These are phyloP conservation scores for Trichoderma cornu-damae DNA, from an alignment of 2,329 filamentous ascomycete species.

Conservation along the genomic window DNA sequence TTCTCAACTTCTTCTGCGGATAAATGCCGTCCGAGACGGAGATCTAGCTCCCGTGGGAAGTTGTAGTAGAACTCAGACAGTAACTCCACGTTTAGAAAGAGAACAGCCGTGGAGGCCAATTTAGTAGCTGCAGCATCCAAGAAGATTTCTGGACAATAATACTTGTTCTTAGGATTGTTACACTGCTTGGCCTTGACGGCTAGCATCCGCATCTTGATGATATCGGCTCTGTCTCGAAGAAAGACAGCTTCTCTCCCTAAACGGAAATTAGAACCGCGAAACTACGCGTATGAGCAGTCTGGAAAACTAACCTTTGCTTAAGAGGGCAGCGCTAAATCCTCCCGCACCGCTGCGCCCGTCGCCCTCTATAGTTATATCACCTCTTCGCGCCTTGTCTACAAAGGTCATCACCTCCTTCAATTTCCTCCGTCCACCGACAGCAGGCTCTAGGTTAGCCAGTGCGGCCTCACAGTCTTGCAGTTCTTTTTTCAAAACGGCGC, in stretches of 20 bases:
- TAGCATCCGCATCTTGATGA: slow-evolving; percentile 82
- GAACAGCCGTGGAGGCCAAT: slow-evolving; percentile 86
- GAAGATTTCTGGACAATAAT: slow-evolving; percentile 94
- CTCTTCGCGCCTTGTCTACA: slow-evolving; percentile 82
- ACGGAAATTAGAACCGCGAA: slow-evolving; percentile 26
- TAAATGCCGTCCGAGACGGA: slow-evolving; percentile 75
- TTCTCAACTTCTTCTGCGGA: slow-evolving; percentile 75
- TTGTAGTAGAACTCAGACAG: slow-evolving; percentile 97
- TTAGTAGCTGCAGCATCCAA: slow-evolving; percentile 96
- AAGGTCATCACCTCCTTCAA: slow-evolving; percentile 85
- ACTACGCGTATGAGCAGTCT: background rate
- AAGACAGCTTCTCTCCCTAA: slow-evolving; percentile 88
- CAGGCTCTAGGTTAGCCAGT: slow-evolving; percentile 66
- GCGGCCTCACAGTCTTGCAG: slow-evolving; percentile 78
- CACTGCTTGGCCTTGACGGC: slow-evolving; percentile 92
- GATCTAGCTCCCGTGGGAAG: slow-evolving; percentile 88
- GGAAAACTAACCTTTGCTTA: slow-evolving; percentile 64
- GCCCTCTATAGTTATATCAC: slow-evolving; percentile 78
- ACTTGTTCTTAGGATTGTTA: slow-evolving; percentile 77
- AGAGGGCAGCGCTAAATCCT: slow-evolving; percentile 81
- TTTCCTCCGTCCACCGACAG: slow-evolving; percentile 76
- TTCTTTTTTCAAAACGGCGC: slow-evolving; percentile 77
- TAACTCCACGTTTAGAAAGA: slow-evolving; percentile 96
- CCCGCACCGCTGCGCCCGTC: slow-evolving; percentile 81
- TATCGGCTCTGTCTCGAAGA: slow-evolving; percentile 82